These are phyloP conservation scores for Neophaeococcomyces mojaviensis DNA, from an alignment of 2,329 filamentous ascomycete genomes.

Conservation along the genomic window DNA sequence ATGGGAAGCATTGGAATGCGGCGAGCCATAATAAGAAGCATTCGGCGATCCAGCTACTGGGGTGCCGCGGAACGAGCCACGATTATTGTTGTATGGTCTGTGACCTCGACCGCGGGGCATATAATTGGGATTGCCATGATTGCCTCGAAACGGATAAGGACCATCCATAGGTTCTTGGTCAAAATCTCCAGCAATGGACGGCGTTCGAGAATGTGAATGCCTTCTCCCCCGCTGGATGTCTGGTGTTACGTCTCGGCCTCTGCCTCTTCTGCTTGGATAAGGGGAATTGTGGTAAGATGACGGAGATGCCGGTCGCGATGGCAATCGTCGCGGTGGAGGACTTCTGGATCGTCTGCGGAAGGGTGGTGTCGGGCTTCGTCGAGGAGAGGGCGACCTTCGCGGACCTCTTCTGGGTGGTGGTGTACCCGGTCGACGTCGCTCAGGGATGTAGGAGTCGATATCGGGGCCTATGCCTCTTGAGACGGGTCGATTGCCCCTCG, in stretches of 20 bases:
- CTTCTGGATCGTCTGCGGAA: constrained; percentile 6
- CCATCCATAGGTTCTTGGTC: constrained; percentile 26
- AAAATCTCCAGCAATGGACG: constrained; percentile 26
- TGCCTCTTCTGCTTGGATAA: constrained; percentile 6
- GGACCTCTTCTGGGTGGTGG: constrained; percentile 28
- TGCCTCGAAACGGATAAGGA: constrained; percentile 27
- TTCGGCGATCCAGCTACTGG: constrained; percentile 50
- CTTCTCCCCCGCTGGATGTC: constrained; percentile 4
- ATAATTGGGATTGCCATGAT: constrained; percentile 28
- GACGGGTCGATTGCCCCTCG: constrained; percentile 27
- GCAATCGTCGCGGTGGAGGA: constrained; percentile 10
- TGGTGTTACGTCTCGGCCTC: background rate
- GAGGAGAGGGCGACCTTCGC: constrained; percentile 14
- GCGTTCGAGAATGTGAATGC: constrained; percentile 11
- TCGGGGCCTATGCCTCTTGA: constrained; percentile 20
- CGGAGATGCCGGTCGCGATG: constrained; percentile 7
- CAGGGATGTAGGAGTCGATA: constrained; percentile 23
- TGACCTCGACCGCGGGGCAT: constrained; percentile 31
- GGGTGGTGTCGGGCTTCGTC: constrained; percentile 8
- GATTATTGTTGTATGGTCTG: constrained; percentile 35
- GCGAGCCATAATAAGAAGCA: constrained; percentile 52
- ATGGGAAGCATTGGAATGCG: constrained; percentile 56
- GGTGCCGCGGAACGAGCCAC: constrained; percentile 46
- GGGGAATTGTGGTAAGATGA: constrained; percentile 12
- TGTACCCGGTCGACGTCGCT: constrained; percentile 24